phyloP scores from a whole-genome alignment of 2,329 filamentous ascomycete species.

The Fusarium papillatum region DNA sequence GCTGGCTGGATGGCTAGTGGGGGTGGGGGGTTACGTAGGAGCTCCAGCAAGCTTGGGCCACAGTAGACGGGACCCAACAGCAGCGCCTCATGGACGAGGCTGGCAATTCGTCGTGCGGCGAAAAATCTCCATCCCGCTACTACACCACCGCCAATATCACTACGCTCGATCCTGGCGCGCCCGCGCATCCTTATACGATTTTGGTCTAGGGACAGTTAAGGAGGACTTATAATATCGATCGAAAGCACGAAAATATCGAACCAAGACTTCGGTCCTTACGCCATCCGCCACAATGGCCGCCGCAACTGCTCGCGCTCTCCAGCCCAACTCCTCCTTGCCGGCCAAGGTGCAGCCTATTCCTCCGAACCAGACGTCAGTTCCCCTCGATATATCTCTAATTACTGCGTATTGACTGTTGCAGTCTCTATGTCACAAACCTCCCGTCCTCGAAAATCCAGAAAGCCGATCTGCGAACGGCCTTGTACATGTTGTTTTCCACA shows the following conservation, averaged over 20 bases:
- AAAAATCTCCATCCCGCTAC: conserved; percentile 46
- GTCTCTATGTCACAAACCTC: conserved; percentile 91
- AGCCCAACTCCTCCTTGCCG: conserved; percentile 57
- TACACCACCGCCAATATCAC: conserved; percentile 31
- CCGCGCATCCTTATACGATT: conserved; percentile 14
- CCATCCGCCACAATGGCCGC: conserved; percentile 48
- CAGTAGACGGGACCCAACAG: not conserved
- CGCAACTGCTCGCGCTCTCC: conserved; percentile 55
- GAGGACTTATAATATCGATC: conserved; percentile 1
- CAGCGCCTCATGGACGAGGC: conserved; percentile 34
- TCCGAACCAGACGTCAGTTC: conserved; percentile 82
- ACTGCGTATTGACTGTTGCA: conserved; percentile 51
- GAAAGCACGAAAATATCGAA: not conserved
- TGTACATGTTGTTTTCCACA: conserved; percentile 95
- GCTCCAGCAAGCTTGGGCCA: conserved; percentile 46
- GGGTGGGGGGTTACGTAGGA: conserved; percentile 46
- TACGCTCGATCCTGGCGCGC: conserved; percentile 23
- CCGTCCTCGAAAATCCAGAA: conserved; percentile 91
- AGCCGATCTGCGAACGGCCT: conserved; percentile 83
- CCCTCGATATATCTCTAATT: conserved; percentile 6
- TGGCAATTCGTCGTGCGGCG: conserved; percentile 32
- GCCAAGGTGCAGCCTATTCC: conserved; percentile 68
- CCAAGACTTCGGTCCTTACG: not conserved
- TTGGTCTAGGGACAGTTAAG: conserved; percentile 1
- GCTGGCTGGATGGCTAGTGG: conserved; percentile 26